These are phyloP conservation scores for Pythium myriotylum DNA, from an alignment of 352 stramenopile genomes.

Conservation along the genomic window DNA sequence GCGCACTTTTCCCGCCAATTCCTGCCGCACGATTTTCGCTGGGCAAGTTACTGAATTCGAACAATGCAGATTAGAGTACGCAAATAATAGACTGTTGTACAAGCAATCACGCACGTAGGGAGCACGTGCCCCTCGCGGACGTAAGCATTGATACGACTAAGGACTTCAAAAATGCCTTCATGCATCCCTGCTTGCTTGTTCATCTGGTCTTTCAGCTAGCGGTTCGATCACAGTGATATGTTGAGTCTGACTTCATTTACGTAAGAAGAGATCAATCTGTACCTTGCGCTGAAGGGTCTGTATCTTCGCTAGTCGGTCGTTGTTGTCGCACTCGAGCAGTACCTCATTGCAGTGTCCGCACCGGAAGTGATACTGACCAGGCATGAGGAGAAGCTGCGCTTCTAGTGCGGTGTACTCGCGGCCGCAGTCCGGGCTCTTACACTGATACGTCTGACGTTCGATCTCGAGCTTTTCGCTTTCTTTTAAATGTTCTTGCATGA, in stretches of 20 bases:
- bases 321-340: constrained; percentile 89
- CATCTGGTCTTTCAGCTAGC: constrained; percentile 91
- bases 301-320: constrained; percentile 73
- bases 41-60: constrained; percentile 59
- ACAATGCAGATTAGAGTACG: not conserved
- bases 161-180: constrained; percentile 85
- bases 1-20: constrained; percentile 67
- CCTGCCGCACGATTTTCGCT: constrained; percentile 86
- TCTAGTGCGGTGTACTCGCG: constrained; percentile 88
- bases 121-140: constrained; percentile 74
- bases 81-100: not conserved
- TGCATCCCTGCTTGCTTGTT: constrained; percentile 85
- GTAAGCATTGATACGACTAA: constrained; percentile 80
- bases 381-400: constrained; percentile 80
- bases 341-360: constrained; percentile 87
- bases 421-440: constrained; percentile 82
- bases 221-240: too few species aligned
- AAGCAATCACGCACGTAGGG: constrained; percentile 41
- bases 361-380: constrained; percentile 81
- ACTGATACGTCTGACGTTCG: constrained; percentile 86
- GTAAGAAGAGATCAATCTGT: not conserved
- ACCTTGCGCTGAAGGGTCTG: constrained; percentile 83
- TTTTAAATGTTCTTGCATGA: constrained; percentile 88
- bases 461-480: constrained; percentile 87
- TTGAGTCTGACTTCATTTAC: too few species aligned